Base-by-base conservation (phyloP, 495 filamentous ascomycete genomes). In the Parachaetomium inaequale region DNA sequence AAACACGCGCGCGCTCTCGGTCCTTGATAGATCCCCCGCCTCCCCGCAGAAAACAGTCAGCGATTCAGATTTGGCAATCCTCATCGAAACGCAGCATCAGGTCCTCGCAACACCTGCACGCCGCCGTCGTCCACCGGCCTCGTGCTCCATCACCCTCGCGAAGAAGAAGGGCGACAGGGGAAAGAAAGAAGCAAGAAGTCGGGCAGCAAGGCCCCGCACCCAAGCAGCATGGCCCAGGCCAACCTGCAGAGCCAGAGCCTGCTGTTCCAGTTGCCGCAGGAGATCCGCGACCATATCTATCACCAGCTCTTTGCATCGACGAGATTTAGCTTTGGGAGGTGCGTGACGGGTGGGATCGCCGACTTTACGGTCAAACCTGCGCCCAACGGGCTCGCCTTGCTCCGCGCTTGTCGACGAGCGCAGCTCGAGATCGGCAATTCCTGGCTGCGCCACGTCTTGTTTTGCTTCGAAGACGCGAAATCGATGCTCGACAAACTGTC, bases 231-330 rank as follows among this genome's bases (percentile, higher is more conserved):
- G n/a, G n/a, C 12, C 34, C 14, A 17, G 8, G 23, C 28, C 38
- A 19, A 56, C 45, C 7, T 15, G 15, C 56, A 49, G 21, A 46
- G 10, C 19, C 28, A 17, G 43, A 47, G 45, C 31, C 7, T 38
- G 28, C 56, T 58, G 28, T 49, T 58, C 43, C 43, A 14, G 31
- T 4, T 58, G 14, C 42, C 56, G 17, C 43, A 49, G 56, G 43
- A 58, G 14, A 26, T 58, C 19, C 42, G 56, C 11, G 7, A 58
- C 43, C n/a, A 17, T 14, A 58, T 49, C 19, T 50, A n/a, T 2
- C 4, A 12, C 15, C 11, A 58, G 7, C 56, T 58, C 42, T 58
- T 58, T 29, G 25, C 2, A 12, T 49, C 56, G 19, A 58, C 43
- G 25, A 36, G 56, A 28, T 58, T 58, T 14, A 50, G 6, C 7